A percentile compares a stretch with the other conserved stretches of the same genome.
These are phyloP conservation scores for Clavispora santaluciae DNA, from an alignment of 805 yeast genomes.

Conservation along the genomic window DNA sequence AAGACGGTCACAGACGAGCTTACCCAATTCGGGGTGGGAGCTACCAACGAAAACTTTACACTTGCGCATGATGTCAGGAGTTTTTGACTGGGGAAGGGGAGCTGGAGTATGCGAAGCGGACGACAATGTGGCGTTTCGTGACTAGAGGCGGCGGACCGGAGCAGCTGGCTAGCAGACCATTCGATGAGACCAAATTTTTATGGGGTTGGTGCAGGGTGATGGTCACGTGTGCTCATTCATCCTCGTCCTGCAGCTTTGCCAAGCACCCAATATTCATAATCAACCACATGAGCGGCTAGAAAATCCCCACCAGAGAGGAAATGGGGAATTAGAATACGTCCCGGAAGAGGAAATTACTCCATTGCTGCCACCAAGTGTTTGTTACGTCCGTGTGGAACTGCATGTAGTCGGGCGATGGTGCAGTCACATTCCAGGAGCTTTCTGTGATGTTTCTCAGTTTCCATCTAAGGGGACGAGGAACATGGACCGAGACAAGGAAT, in stretches of 20 bases:
- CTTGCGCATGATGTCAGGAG: constrained; percentile 66
- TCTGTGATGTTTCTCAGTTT: too few species aligned
- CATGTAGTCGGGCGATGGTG: too few species aligned
- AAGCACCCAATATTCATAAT: not conserved
- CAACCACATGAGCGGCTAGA: not conserved
- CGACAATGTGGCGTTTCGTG: constrained; percentile 1
- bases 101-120: not conserved
- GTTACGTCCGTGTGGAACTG: too few species aligned
- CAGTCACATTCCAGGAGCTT: too few species aligned
- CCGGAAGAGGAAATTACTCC: too few species aligned
- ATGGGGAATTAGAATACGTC: too few species aligned
- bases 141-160: not conserved
- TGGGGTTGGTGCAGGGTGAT: constrained; percentile 1
- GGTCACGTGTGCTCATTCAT: too few species aligned
- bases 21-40: constrained; percentile 93
- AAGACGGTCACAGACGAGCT: constrained; percentile 79
- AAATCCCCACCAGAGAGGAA: too few species aligned
- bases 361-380: too few species aligned
- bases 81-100: not conserved
- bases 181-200: not conserved
- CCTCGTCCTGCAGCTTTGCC: too few species aligned
- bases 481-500: too few species aligned
- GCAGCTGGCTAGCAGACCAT: constrained; percentile 1
- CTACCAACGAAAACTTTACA: constrained; percentile 95
- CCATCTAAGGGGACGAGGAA: too few species aligned